phyloP scores from a whole-genome alignment of 768 basidiomycete genomes.

The Symmetrospora coprosmae region DNA sequence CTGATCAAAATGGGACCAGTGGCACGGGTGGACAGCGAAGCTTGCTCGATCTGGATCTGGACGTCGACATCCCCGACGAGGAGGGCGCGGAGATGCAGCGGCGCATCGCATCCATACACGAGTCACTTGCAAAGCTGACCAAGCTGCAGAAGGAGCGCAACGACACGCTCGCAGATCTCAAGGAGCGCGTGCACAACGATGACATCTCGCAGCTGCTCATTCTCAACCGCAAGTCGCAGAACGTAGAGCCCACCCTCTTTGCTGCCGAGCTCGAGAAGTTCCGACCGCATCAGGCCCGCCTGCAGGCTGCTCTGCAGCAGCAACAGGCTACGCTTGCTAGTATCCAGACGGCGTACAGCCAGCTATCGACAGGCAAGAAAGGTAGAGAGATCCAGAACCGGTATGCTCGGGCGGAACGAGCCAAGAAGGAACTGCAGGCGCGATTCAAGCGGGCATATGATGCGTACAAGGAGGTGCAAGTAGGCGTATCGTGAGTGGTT shows the following conservation, averaged over 20 bases:
- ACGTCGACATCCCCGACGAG: constrained; percentile 55
- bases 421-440: constrained; percentile 58
- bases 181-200: constrained; percentile 93
- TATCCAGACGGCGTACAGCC: constrained; percentile 57
- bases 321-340: constrained; percentile 64
- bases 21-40: constrained; percentile 38
- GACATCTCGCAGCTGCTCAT: constrained; percentile 91
- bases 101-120: constrained; percentile 61
- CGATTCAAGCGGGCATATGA: constrained; percentile 64
- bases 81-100: constrained; percentile 54
- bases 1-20: constrained; percentile 36
- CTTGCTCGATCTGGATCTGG: no score
- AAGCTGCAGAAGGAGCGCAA: constrained; percentile 72
- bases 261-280: constrained; percentile 92
- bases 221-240: constrained; percentile 69
- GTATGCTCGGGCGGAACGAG: constrained; percentile 68
- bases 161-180: constrained; percentile 80
- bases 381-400: constrained; percentile 62
- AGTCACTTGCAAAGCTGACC: constrained; percentile 58
- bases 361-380: constrained; percentile 56
- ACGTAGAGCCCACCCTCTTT: constrained; percentile 74
- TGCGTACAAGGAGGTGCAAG: constrained; percentile 69
- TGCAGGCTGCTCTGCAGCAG: constrained; percentile 61
- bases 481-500: constrained; percentile 44
- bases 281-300: constrained; percentile 69